Conservation (phyloP, 768 basidiomycete genomes). For the Lyophyllum decastes region DNA sequence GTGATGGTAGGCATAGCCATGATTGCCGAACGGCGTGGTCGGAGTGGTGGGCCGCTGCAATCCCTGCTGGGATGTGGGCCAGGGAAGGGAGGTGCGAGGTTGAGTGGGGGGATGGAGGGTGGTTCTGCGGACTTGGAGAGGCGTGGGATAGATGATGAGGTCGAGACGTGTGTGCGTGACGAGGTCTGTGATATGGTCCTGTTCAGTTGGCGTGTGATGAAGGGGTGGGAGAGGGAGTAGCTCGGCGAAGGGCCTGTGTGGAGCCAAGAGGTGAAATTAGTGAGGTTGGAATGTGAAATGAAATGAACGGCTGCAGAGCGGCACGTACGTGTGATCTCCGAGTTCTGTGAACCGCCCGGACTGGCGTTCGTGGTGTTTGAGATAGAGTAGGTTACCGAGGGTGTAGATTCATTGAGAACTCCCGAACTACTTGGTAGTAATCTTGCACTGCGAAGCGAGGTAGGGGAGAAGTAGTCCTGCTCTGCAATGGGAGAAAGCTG, state of each 20-base stretch:
- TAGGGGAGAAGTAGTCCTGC: constrained; percentile 61
- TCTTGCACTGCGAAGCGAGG: constrained; percentile 32
- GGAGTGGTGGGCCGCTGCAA: constrained; percentile 28
- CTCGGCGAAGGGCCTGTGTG: constrained; percentile 48
- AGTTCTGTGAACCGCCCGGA: constrained; percentile 36
- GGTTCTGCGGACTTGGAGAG: constrained; percentile 19
- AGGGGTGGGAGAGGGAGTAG: constrained; percentile 47
- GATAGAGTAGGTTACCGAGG: constrained; percentile 19
- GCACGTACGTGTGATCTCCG: constrained; percentile 46
- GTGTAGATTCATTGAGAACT: constrained; percentile 5
- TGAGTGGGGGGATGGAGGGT: constrained; percentile 60
- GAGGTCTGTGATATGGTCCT: constrained; percentile 67
- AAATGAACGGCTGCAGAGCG: not conserved
- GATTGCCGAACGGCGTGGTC: constrained; percentile 24
- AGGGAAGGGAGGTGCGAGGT: constrained; percentile 56
- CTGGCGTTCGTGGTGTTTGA: constrained; percentile 25
- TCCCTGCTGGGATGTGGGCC: constrained; percentile 35
- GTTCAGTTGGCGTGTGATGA: constrained; percentile 66
- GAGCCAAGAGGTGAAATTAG: not conserved
- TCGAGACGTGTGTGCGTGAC: constrained; percentile 55
- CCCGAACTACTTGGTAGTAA: constrained; percentile 31
- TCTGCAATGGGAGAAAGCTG: constrained; percentile 70
- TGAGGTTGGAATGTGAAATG: not conserved
- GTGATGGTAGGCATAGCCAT: constrained; percentile 42
- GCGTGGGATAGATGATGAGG: constrained; percentile 28